phyloP scores from a whole-genome alignment of 2,329 filamentous ascomycete species.

The Mycogone perniciosa region DNA sequence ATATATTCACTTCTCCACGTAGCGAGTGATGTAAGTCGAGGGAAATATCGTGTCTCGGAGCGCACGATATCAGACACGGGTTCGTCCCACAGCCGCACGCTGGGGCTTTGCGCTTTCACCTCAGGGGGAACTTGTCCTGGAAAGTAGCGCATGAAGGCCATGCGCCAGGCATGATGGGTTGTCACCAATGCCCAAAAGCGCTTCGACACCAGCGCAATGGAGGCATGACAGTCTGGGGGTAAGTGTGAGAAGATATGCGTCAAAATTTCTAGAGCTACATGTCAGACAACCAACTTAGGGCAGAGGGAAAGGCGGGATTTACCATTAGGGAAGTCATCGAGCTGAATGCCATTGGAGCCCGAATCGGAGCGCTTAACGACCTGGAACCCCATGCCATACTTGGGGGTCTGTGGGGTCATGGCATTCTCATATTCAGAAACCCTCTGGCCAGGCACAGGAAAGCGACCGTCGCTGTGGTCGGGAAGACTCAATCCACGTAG shows the following conservation, averaged over 20 bases:
- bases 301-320: conserved; percentile 21
- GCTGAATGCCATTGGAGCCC: conserved; percentile 34
- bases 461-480: conserved; percentile 23
- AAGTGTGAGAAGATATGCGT: conserved; percentile 89
- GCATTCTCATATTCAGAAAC: conserved; percentile 58
- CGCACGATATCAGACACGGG: conserved; percentile 50
- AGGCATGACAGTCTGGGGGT: conserved; percentile 73
- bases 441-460: conserved; percentile 41
- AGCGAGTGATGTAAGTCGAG: conserved; percentile 73
- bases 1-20: conserved; percentile 97
- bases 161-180: conserved; percentile 87
- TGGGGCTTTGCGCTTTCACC: conserved; percentile 27
- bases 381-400: conserved; percentile 48
- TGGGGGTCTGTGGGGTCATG: conserved; percentile 39
- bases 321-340: conserved; percentile 76
- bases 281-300: conserved; percentile 11
- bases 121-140: conserved; percentile 55
- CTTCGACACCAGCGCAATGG: conserved; percentile 78
- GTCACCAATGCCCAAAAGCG: conserved; percentile 84
- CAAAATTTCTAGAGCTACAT: conserved; percentile 63
- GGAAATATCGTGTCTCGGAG: conserved; percentile 72
- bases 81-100: conserved; percentile 35
- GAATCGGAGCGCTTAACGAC: conserved; percentile 43
- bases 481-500: conserved; percentile 46
- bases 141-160: conserved; percentile 87